phyloP scores from a whole-genome alignment of 2,329 filamentous ascomycete genomes.

The Alternaria alternata region DNA sequence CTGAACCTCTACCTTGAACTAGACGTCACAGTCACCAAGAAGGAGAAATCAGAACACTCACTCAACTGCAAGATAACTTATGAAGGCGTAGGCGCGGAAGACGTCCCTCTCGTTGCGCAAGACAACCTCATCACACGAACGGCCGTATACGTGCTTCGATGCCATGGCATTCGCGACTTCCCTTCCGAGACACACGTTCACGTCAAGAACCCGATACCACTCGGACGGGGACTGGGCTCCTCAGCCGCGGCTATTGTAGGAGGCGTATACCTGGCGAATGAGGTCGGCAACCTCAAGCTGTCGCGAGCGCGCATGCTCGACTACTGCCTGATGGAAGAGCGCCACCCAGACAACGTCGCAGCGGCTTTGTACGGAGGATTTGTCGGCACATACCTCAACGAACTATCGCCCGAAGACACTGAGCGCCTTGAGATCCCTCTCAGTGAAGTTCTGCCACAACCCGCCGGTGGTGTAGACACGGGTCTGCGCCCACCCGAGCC shows the following conservation, averaged over 20 bases:
- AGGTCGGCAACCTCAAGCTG: constrained; percentile 81
- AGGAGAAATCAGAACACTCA: constrained; percentile 63
- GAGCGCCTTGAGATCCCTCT: constrained; percentile 92
- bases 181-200: constrained; percentile 86
- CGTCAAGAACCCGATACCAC: constrained; percentile 93
- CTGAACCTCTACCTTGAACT: constrained; percentile 94
- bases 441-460: constrained; percentile 88
- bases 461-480: constrained; percentile 90
- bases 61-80: constrained; percentile 92
- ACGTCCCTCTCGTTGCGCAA: constrained; percentile 84
- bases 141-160: constrained; percentile 92
- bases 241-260: constrained; percentile 95
- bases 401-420: constrained; percentile 86
- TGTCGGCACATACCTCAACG: constrained; percentile 94
- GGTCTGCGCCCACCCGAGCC: constrained; percentile 86
- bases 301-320: constrained; percentile 86
- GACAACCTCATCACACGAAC: constrained; percentile 93
- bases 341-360: constrained; percentile 69
- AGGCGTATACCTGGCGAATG: constrained; percentile 90
- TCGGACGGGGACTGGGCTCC: constrained; percentile 91
- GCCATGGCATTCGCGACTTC: constrained; percentile 86
- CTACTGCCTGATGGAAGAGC: constrained; percentile 93
- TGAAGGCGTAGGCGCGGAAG: constrained; percentile 79
- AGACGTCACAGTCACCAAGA: constrained; percentile 73
- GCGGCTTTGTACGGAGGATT: constrained; percentile 96